Evolutionary conservation across 305 asterid species (phyloP).

Genomic region (Fraxinus greggii): DNA sequence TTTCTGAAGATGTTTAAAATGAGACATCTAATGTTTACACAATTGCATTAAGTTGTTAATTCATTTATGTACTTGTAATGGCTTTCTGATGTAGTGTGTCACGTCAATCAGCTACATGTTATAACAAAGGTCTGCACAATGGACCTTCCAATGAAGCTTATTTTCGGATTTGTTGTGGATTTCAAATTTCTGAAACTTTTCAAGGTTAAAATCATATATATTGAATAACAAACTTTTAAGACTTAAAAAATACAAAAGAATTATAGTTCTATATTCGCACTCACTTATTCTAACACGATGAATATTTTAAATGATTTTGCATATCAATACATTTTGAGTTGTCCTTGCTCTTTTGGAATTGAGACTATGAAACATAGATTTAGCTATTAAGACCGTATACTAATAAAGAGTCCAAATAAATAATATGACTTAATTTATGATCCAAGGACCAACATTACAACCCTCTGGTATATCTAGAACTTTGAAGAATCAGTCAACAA

Average conservation of each 20-base stretch:
- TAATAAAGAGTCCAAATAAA: not conserved
- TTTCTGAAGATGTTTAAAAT: not conserved
- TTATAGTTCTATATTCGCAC: not conserved
- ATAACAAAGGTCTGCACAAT: not conserved
- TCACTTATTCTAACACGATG: not conserved
- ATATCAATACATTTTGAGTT: not conserved
- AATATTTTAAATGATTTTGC: not conserved
- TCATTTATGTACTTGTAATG: not conserved
- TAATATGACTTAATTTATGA: not conserved
- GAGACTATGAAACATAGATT: not conserved
- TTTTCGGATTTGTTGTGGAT: not conserved
- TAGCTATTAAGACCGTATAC: not conserved
- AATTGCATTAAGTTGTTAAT: not conserved
- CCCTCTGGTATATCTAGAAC: not conserved
- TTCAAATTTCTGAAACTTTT: not conserved
- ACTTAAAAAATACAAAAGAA: not conserved
- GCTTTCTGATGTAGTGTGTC: not conserved
- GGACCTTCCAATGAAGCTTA: not conserved
- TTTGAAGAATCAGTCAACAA: not conserved
- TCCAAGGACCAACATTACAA: not conserved
- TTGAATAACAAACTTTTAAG: not conserved
- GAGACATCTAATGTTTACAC: not conserved
- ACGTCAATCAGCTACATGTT: not conserved
- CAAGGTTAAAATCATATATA: not conserved
- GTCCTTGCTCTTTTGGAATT: not conserved